Conservation (phyloP, 768 basidiomycete species). For the Amylocystis lapponica region DNA sequence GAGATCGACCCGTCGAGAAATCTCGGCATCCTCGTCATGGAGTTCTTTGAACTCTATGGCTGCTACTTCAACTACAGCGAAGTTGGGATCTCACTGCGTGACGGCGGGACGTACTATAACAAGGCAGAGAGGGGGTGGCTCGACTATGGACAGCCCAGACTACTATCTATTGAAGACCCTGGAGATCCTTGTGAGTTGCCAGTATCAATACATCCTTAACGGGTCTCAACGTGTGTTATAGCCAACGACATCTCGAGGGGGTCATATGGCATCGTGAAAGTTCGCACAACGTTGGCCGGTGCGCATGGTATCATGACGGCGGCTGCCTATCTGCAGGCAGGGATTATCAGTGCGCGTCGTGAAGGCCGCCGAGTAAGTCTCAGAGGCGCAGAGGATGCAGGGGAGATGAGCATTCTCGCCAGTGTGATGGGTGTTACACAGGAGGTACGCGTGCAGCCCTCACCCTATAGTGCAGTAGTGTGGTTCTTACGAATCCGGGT, state of each 20-base stretch:
- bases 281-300: constrained; percentile 79
- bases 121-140: constrained; percentile 82
- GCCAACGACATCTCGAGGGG: constrained; percentile 92
- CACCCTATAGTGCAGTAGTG: neutral
- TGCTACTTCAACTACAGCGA: constrained; percentile 87
- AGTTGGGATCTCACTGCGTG: constrained; percentile 81
- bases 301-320: constrained; percentile 76
- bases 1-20: constrained; percentile 87
- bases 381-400: constrained; percentile 38
- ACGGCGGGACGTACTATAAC: constrained; percentile 85
- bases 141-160: constrained; percentile 45
- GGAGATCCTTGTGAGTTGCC: constrained; percentile 69
- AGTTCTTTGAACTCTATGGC: constrained; percentile 97
- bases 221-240: constrained; percentile 24
- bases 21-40: constrained; percentile 90
- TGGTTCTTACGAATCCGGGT: constrained; percentile 3
- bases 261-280: constrained; percentile 77
- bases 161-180: constrained; percentile 91
- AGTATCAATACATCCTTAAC: neutral
- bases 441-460: constrained; percentile 53
- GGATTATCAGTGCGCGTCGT: constrained; percentile 52
- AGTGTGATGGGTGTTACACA: constrained; percentile 79
- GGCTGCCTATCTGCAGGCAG: constrained; percentile 59
- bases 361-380: constrained; percentile 45
- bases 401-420: constrained; percentile 74